phyloP scores from a whole-genome alignment of 139 green algal species.

The Marvania coccoides region DNA sequence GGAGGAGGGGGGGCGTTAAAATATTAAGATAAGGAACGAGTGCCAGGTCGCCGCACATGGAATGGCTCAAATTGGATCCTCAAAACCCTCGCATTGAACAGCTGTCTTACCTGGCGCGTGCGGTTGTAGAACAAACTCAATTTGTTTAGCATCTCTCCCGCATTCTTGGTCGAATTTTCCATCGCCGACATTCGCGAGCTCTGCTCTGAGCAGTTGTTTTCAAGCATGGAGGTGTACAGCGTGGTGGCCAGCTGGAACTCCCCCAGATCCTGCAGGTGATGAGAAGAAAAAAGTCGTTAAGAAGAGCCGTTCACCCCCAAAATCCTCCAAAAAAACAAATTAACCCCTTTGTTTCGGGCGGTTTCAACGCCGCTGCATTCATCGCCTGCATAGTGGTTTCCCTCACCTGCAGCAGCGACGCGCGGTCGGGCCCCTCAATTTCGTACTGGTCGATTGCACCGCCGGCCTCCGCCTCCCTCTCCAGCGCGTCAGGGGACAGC shows the following conservation, averaged over 20 bases:
- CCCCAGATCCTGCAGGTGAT: constrained; percentile 79
- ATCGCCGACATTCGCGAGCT: constrained; percentile 95
- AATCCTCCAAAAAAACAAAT: too few relatives aligned
- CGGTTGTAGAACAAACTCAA: constrained; percentile 96
- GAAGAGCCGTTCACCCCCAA: too few relatives aligned
- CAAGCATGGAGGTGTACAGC: constrained; percentile 90
- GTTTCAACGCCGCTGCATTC: too few relatives aligned
- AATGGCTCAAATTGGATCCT: not conserved
- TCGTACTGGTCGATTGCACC: constrained; percentile 89
- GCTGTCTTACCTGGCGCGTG: constrained; percentile 22
- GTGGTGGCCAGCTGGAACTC: constrained; percentile 95
- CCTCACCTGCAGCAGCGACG: constrained; percentile 78
- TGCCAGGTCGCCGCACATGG: too few relatives aligned
- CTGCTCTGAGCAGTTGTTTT: constrained; percentile 96
- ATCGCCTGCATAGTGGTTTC: too few relatives aligned
- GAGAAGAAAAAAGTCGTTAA: too few relatives aligned
- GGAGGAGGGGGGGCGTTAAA: not conserved
- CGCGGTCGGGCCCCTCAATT: constrained; percentile 80
- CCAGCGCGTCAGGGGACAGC: constrained; percentile 75
- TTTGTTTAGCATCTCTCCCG: constrained; percentile 89
- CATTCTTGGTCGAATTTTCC: constrained; percentile 97
- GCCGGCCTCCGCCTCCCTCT: constrained; percentile 66
- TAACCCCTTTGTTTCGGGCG: too few relatives aligned
- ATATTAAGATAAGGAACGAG: not conserved
- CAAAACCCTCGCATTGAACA: not conserved